A percentile compares a stretch with the other conserved stretches of the same genome.
These are phyloP conservation scores for Quercus rubra DNA, from an alignment of 306 rosid species.

Conservation along the genomic window DNA sequence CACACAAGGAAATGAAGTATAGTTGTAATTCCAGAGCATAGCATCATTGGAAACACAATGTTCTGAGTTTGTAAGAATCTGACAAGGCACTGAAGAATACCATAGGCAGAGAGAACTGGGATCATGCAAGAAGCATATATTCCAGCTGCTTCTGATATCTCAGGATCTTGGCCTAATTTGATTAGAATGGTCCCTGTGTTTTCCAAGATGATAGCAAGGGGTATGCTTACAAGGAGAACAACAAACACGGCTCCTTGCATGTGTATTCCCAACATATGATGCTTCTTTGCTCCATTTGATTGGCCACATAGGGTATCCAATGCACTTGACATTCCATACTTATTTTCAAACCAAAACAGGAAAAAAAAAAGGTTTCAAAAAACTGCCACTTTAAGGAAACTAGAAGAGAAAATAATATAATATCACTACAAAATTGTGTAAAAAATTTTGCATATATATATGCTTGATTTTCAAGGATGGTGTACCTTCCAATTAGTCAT, in stretches of 20 bases:
- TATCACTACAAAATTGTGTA: no score
- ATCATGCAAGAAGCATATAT: conserved; percentile 32
- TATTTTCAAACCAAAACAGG: background rate
- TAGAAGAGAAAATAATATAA: no score
- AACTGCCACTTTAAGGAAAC: background rate
- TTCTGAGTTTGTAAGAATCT: conserved; percentile 48
- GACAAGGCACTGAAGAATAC: conserved; percentile 37
- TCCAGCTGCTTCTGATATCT: conserved; percentile 43
- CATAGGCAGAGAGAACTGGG: conserved; percentile 38
- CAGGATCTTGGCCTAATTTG: conserved; percentile 35
- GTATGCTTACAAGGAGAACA: conserved; percentile 35
- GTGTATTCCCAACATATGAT: conserved; percentile 58
- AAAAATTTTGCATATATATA: no score
- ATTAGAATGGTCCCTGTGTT: conserved; percentile 25
- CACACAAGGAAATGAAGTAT: conserved; percentile 32
- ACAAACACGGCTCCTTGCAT: conserved; percentile 60
- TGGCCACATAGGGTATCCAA: conserved; percentile 83
- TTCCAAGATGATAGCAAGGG: conserved; percentile 35
- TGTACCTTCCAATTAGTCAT: no score
- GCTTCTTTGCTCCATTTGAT: conserved; percentile 67
- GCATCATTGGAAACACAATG: conserved; percentile 42
- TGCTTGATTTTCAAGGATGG: no score
- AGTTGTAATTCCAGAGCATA: conserved; percentile 27
- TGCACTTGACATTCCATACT: conserved; percentile 75
- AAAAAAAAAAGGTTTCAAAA: background rate